phyloP scores from a whole-genome alignment of 2,329 filamentous ascomycete species.

The Helminthosporium solani region DNA sequence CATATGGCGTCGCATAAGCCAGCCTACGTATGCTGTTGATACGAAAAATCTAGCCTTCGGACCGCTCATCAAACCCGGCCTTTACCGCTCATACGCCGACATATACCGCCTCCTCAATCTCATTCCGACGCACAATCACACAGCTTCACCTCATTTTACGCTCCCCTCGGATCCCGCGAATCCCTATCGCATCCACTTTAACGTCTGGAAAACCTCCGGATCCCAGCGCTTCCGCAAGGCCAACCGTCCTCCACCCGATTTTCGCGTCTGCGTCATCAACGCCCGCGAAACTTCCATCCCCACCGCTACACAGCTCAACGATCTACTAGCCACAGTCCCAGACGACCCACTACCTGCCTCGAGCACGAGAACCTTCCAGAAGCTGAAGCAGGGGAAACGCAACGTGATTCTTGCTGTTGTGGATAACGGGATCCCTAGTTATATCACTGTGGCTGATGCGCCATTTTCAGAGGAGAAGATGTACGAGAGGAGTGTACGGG shows the following conservation, averaged over 20 bases:
- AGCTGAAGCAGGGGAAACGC: constrained; percentile 79
- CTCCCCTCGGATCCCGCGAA: constrained; percentile 39
- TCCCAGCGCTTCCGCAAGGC: constrained; percentile 67
- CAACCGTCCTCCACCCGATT: constrained; percentile 76
- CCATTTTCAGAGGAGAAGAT: constrained; percentile 72
- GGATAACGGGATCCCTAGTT: constrained; percentile 87
- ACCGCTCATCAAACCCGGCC: constrained; percentile 54
- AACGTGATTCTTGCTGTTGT: constrained; percentile 86
- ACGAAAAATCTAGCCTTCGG: constrained; percentile 39
- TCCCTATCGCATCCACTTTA: constrained; percentile 73
- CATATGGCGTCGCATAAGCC: constrained; percentile 35
- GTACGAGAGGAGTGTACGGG: constrained; percentile 58
- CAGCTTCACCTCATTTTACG: constrained; percentile 36
- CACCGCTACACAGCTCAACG: constrained; percentile 67
- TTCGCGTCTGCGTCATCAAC: constrained; percentile 79
- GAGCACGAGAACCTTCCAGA: constrained; percentile 65
- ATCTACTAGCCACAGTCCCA: constrained; percentile 72
- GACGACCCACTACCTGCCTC: constrained; percentile 65
- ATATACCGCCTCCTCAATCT: constrained; percentile 77
- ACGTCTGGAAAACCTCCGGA: constrained; percentile 74
- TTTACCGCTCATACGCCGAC: constrained; percentile 59
- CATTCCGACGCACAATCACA: constrained; percentile 69
- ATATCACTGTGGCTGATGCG: constrained; percentile 75
- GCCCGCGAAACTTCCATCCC: constrained; percentile 72
- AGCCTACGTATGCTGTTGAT: constrained; percentile 18